Conservation (phyloP, 1,284 basidiomycete genomes). For the Leccinum fallax region DNA sequence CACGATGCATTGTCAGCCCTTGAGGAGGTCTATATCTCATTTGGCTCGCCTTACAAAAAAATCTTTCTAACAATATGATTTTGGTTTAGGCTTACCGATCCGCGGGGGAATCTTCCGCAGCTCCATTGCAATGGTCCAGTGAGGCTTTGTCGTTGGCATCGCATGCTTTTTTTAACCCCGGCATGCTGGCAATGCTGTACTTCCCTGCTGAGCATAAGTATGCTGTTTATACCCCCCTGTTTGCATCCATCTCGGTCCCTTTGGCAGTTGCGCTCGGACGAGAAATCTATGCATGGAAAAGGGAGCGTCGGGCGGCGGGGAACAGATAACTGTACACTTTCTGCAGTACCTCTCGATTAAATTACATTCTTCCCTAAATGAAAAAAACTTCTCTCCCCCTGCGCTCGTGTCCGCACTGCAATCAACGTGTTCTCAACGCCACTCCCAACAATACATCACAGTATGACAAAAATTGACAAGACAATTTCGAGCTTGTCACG, state of each 20-base stretch:
- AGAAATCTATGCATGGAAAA: constrained; percentile 65
- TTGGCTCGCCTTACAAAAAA: neutral
- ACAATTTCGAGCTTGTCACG: constrained; percentile 20
- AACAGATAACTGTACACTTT: constrained; percentile 18
- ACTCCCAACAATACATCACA: neutral
- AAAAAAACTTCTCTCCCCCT: constrained; percentile 16
- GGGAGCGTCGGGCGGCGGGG: constrained; percentile 28
- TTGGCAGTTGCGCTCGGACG: constrained; percentile 73
- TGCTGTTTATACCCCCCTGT: constrained; percentile 91
- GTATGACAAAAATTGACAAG: neutral
- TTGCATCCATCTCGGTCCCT: constrained; percentile 86
- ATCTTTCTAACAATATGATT: constrained; percentile 8
- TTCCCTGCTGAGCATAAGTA: constrained; percentile 97
- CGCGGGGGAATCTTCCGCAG: constrained; percentile 41
- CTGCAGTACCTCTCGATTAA: constrained; percentile 10
- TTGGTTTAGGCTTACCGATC: constrained; percentile 28
- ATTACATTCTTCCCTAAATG: constrained; percentile 9
- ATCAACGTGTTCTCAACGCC: constrained; percentile 18
- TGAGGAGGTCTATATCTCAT: constrained; percentile 56
- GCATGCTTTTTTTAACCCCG: constrained; percentile 94
- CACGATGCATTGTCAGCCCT: constrained; percentile 69
- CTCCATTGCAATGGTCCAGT: constrained; percentile 62
- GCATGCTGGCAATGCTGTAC: constrained; percentile 94
- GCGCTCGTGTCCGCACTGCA: constrained; percentile 13
- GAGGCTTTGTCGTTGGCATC: constrained; percentile 76